These are phyloP conservation scores for Phylloporus scabripes DNA, from an alignment of 768 basidiomycete species.

Conservation along the genomic window DNA sequence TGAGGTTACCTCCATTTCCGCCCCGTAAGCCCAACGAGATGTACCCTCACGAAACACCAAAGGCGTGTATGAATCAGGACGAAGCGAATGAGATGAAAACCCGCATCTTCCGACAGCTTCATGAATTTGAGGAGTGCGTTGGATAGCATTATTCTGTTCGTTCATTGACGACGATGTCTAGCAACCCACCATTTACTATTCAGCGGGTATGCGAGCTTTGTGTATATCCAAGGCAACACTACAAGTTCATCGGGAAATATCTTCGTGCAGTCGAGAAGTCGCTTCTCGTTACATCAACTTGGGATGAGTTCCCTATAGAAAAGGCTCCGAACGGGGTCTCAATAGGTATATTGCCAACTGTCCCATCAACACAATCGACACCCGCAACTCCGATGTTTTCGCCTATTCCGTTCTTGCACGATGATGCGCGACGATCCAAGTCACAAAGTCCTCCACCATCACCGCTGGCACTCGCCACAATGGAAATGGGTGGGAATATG, in stretches of 20 bases:
- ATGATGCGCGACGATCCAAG: slow-evolving; percentile 73
- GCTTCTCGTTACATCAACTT: slow-evolving; percentile 77
- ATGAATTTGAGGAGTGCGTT: slow-evolving; percentile 70
- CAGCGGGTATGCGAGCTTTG: slow-evolving; percentile 85
- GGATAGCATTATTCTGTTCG: background rate
- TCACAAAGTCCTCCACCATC: slow-evolving; percentile 78
- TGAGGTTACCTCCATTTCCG: slow-evolving; percentile 70
- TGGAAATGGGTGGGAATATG: slow-evolving; percentile 30
- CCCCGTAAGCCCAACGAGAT: slow-evolving; percentile 47
- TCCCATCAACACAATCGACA: slow-evolving; percentile 45
- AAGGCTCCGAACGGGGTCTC: slow-evolving; percentile 27
- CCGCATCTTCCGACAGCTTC: slow-evolving; percentile 55
- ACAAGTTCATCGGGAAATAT: slow-evolving; percentile 79
- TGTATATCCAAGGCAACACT: slow-evolving; percentile 60
- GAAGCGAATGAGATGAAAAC: slow-evolving; percentile 56
- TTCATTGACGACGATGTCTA: slow-evolving; percentile 12
- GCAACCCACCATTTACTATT: slow-evolving; percentile 79
- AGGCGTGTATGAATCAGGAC: slow-evolving; percentile 53
- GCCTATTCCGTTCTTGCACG: slow-evolving; percentile 82
- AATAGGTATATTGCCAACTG: slow-evolving; percentile 34
- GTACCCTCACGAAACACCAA: slow-evolving; percentile 49
- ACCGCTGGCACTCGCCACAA: slow-evolving; percentile 49
- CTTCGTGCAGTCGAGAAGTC: slow-evolving; percentile 81
- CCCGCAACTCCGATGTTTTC: slow-evolving; percentile 82
- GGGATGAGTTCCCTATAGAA: slow-evolving; percentile 60